Evolutionary conservation across 192 early-diverging fungal genomes (phyloP).

Genomic region (Backusella sp.): DNA sequence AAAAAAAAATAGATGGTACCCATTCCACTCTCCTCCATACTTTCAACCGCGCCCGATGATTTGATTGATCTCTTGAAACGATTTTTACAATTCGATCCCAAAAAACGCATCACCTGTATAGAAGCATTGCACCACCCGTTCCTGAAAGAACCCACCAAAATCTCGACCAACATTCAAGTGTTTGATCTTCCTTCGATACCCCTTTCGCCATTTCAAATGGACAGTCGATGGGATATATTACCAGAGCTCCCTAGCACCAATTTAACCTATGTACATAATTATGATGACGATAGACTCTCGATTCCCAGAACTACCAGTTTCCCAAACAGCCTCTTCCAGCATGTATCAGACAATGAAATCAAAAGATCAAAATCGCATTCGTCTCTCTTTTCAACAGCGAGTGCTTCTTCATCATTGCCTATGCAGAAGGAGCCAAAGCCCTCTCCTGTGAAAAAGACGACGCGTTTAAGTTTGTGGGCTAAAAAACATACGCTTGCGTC

Average conservation of each 20-base stretch:
- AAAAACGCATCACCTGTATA: conserved; percentile 65
- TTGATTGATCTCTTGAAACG: conserved; percentile 64
- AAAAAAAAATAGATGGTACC: conserved; percentile 38
- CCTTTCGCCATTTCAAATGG: conserved; percentile 23
- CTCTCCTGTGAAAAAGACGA: not conserved
- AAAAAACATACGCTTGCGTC: conserved; percentile 4
- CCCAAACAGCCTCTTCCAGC: not conserved
- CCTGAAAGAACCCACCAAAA: conserved; percentile 41
- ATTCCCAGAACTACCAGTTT: conserved; percentile 9
- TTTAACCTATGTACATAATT: conserved; percentile 4
- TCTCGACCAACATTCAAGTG: conserved; percentile 9
- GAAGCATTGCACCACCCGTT: conserved; percentile 68
- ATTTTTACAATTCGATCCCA: conserved; percentile 79
- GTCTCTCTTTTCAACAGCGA: not conserved
- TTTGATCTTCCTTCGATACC: conserved; percentile 25
- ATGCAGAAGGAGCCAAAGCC: not conserved
- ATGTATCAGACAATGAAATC: not conserved
- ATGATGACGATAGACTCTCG: not conserved
- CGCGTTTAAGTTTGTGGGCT: not conserved
- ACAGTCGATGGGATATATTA: conserved; percentile 19
- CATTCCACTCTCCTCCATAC: conserved; percentile 52
- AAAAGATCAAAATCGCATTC: not conserved
- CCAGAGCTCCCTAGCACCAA: not conserved
- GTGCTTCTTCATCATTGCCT: not conserved
- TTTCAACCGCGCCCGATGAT: conserved; percentile 55